These are phyloP conservation scores for Hanseniaspora mollemarum DNA, from an alignment of 805 yeast genomes.

Conservation along the genomic window DNA sequence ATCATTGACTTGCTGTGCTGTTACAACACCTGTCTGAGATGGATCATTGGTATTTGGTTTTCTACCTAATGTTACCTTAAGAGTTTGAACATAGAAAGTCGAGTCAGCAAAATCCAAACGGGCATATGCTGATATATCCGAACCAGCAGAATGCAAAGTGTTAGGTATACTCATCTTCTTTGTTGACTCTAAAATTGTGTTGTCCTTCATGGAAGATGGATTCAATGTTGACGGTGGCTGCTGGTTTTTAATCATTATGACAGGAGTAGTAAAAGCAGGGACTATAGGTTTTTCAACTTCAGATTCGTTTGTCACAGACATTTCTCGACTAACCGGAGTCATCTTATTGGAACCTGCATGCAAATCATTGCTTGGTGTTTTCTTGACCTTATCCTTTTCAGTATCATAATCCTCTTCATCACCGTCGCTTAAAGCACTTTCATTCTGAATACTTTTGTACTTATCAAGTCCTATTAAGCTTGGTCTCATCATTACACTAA, in stretches of 20 bases:
- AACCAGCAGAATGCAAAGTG: neutral
- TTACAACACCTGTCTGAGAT: constrained; percentile 11
- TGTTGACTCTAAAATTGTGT: constrained; percentile 11
- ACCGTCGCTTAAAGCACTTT: constrained; percentile 15
- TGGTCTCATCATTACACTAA: constrained; percentile 14
- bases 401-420: constrained; percentile 16
- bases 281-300: neutral
- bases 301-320: neutral
- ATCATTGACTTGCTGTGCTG: constrained; percentile 13
- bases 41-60: constrained; percentile 26
- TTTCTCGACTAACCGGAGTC: neutral
- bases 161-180: constrained; percentile 3
- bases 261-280: constrained; percentile 2
- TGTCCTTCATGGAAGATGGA: constrained; percentile 9
- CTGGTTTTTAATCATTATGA: constrained; percentile 8
- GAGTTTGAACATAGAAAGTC: constrained; percentile 90
- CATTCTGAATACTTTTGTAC: constrained; percentile 10
- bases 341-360: neutral
- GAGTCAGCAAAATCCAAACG: constrained; percentile 81
- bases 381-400: neutral
- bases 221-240: constrained; percentile 6
- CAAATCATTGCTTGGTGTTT: neutral
- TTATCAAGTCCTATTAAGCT: constrained; percentile 3
- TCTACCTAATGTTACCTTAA: constrained; percentile 89
- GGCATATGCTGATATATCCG: constrained; percentile 44